A percentile compares a stretch with the other conserved stretches of the same genome.
phyloP scores from a whole-genome alignment of 1,284 basidiomycete species.

The Ceratobasidium sp. region DNA sequence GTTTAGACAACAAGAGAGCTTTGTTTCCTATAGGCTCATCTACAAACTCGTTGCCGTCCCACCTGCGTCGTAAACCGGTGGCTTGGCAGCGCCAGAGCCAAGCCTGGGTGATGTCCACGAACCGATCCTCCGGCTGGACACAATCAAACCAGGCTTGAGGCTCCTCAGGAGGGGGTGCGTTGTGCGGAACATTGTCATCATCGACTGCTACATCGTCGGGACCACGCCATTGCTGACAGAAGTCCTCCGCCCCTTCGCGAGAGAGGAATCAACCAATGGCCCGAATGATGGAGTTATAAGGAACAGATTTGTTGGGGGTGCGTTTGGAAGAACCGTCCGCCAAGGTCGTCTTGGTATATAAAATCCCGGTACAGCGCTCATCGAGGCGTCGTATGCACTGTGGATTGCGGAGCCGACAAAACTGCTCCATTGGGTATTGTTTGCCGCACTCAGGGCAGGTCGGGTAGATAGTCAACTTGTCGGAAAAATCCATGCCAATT shows the following conservation, averaged over 20 bases:
- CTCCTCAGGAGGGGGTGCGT: too few species aligned
- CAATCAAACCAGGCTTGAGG: not conserved
- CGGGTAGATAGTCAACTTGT: not conserved
- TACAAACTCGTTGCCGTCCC: not conserved
- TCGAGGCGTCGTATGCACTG: constrained; percentile 10
- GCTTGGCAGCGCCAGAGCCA: not conserved
- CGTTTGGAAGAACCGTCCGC: too few species aligned
- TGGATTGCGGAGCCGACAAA: not conserved
- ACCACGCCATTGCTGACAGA: too few species aligned
- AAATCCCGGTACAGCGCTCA: too few species aligned
- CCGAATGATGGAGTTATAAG: too few species aligned
- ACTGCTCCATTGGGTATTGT: not conserved
- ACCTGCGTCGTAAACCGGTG: not conserved
- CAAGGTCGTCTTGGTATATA: too few species aligned
- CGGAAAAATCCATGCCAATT: constrained; percentile 6
- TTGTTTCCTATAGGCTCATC: not conserved
- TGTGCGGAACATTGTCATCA: too few species aligned
- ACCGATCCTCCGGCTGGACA: not conserved
- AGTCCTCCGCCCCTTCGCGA: too few species aligned
- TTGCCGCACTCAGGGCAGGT: constrained; percentile 6
- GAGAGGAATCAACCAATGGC: too few species aligned
- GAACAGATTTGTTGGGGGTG: too few species aligned
- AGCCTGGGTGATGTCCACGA: not conserved
- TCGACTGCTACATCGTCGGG: too few species aligned
- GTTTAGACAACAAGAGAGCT: too few species aligned